Evolutionary conservation across 2,329 filamentous ascomycete genomes (phyloP).

Genomic region (Hypoxylon rubiginosum): DNA sequence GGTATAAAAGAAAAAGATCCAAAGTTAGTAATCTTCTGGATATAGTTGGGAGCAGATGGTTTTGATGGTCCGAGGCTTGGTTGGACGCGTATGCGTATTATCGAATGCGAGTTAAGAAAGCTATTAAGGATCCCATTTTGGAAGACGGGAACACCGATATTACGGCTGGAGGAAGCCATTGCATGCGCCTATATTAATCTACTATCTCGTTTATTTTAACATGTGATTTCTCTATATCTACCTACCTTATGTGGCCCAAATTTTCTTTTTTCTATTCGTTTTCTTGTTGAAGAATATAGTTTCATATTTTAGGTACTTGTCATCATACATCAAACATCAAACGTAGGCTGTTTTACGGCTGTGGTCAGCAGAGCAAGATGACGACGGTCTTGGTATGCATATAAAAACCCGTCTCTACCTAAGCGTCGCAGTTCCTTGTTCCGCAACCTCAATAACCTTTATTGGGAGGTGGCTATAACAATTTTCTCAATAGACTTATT

Average conservation of each 20-base stretch:
- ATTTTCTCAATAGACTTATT: background rate
- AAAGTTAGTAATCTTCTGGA: background rate
- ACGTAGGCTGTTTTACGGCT: background rate
- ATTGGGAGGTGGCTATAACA: conserved; percentile 1
- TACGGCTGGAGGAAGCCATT: background rate
- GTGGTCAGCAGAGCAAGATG: background rate
- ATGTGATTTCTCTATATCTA: background rate
- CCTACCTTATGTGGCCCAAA: background rate
- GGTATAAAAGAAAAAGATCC: background rate
- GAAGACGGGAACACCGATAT: background rate
- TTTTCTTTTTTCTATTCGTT: background rate
- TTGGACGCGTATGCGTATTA: background rate
- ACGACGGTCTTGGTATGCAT: background rate
- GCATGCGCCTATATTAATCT: background rate
- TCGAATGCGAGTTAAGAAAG: background rate
- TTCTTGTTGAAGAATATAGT: background rate
- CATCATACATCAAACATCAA: background rate
- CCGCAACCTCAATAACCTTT: background rate
- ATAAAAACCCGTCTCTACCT: too few relatives aligned
- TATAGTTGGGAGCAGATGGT: background rate
- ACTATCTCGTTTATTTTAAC: background rate
- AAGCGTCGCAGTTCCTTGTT: background rate
- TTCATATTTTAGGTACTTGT: background rate
- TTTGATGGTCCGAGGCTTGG: background rate
- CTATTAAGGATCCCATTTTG: background rate